A percentile compares a stretch with the other conserved stretches of the same genome.
These are phyloP conservation scores for Bipolaris sorokiniana DNA, from an alignment of 2,329 filamentous ascomycete genomes.

Conservation along the genomic window DNA sequence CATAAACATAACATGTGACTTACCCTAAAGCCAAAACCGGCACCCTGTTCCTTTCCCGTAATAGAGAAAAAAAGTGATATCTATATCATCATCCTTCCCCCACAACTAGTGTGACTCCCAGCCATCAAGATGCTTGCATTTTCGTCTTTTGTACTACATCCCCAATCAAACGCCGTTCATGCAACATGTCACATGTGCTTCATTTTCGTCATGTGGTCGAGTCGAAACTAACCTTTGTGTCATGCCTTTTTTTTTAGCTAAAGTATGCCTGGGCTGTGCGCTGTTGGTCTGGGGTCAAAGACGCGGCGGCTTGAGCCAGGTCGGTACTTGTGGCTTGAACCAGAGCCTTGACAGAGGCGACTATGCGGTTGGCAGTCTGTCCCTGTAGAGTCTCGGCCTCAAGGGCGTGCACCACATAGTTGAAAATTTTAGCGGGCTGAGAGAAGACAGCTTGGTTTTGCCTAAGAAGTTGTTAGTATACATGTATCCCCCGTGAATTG, in stretches of 20 bases:
- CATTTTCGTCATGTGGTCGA: constrained; percentile 1
- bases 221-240: background rate
- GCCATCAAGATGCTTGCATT: background rate
- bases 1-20: background rate
- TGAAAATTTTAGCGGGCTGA: constrained; percentile 82
- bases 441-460: constrained; percentile 81
- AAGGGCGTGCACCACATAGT: constrained; percentile 83
- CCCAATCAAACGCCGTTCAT: constrained; percentile 10
- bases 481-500: background rate
- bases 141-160: background rate
- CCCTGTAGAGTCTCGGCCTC: constrained; percentile 90
- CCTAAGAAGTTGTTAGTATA: constrained; percentile 55
- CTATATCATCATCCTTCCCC: background rate
- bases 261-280: constrained; percentile 79
- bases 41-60: background rate
- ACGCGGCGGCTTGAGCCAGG: constrained; percentile 74
- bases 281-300: constrained; percentile 80
- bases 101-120: background rate
- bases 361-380: constrained; percentile 77
- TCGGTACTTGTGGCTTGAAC: constrained; percentile 76
- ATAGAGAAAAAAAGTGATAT: background rate
- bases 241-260: constrained; percentile 55
- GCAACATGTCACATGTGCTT: constrained; percentile 10
- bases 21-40: background rate
- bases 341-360: constrained; percentile 77